Evolutionary conservation across 2,329 filamentous ascomycete genomes (phyloP).

Genomic region (Pseudogymnoascus pannorum): DNA sequence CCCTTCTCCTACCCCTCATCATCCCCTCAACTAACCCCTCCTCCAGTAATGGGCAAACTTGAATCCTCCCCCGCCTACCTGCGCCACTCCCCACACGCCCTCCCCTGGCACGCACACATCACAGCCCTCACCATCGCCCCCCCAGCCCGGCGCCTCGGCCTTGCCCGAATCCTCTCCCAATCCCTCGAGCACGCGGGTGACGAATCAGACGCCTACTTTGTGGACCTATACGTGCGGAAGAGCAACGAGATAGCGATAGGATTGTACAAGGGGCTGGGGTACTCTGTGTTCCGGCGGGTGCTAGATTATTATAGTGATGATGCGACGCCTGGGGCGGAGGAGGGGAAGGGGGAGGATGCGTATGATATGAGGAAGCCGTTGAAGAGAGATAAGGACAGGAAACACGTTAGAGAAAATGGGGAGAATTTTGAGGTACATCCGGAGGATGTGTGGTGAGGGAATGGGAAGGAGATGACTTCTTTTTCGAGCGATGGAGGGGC

Average conservation of each 20-base stretch:
- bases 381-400: conserved; percentile 66
- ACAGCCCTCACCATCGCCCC: conserved; percentile 91
- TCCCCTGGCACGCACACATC: conserved; percentile 99
- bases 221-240: conserved; percentile 86
- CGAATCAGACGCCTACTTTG: conserved; percentile 82
- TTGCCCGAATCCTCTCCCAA: conserved; percentile 75
- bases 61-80: conserved; percentile 75
- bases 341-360: conserved; percentile 77
- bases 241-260: conserved; percentile 82
- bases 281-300: conserved; percentile 82
- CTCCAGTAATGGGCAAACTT: conserved; percentile 87
- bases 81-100: conserved; percentile 74
- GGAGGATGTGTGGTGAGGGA: conserved; percentile 70
- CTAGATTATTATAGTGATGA: conserved; percentile 92
- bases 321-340: conserved; percentile 54
- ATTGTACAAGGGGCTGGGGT: conserved; percentile 87
- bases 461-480: neutral
- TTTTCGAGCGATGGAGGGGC: neutral
- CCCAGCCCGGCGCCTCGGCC: conserved; percentile 73
- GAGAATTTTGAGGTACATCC: conserved; percentile 71
- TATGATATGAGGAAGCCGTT: conserved; percentile 95
- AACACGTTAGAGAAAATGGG: conserved; percentile 75
- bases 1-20: conserved; percentile 9
- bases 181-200: conserved; percentile 78
- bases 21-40: conserved; percentile 10